A percentile compares a stretch with the other conserved stretches of the same genome.
Conservation (phyloP, 176 grass and related monocot genomes). For the Musa acuminata region DNA sequence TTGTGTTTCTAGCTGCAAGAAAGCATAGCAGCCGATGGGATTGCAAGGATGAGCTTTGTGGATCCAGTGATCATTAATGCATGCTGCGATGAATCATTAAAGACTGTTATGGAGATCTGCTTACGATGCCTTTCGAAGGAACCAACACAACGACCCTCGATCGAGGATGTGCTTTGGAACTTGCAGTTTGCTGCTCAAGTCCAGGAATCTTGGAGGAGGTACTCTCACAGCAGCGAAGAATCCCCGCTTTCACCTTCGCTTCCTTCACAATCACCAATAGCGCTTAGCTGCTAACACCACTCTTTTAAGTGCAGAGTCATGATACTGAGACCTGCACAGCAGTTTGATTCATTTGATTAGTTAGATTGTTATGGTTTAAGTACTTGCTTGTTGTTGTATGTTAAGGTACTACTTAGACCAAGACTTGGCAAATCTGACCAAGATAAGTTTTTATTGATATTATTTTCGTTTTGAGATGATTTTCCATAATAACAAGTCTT, state of each 20-base stretch:
- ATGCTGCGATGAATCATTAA: conserved; percentile 68
- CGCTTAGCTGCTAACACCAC: neutral
- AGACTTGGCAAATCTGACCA: too few species aligned
- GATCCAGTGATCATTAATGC: conserved; percentile 52
- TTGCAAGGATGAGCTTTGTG: conserved; percentile 47
- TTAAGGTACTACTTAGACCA: neutral
- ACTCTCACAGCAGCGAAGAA: conserved; percentile 50
- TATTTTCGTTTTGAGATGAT: neutral
- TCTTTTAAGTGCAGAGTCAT: too few species aligned
- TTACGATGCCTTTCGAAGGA: conserved; percentile 79
- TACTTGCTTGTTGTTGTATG: neutral
- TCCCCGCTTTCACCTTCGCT: conserved; percentile 42
- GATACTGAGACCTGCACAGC: neutral
- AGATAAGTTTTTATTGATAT: too few species aligned
- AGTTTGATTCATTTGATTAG: neutral
- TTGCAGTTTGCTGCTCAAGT: conserved; percentile 93
- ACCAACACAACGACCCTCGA: conserved; percentile 54
- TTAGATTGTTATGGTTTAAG: neutral
- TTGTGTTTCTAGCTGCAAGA: conserved; percentile 43
- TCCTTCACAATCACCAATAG: neutral
- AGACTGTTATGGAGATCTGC: conserved; percentile 79
- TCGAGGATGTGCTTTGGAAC: conserved; percentile 97
- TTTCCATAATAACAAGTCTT: neutral
- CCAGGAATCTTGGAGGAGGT: conserved; percentile 55
- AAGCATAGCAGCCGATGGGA: conserved; percentile 46